Evolutionary conservation across 2,329 filamentous ascomycete species (phyloP), one percentile per base, ranked within the genome.

Genomic region (Curvularia spicifera): DNA sequence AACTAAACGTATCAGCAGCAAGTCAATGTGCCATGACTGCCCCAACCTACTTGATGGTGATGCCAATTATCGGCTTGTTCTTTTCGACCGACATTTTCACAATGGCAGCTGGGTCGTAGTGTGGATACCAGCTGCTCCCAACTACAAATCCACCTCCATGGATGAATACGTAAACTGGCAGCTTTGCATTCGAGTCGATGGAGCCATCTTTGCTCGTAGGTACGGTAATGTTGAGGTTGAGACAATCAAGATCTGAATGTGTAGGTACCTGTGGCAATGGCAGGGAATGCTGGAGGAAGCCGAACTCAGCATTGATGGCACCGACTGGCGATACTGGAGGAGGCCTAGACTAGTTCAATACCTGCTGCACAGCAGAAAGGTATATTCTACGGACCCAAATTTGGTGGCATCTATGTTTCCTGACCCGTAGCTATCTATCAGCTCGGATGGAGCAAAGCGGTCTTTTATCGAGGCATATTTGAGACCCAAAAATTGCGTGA

Each of bases 151-250:
- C 83, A 10, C 84, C 83, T 0, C 84, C 84, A 57, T 85, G 83
- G 4, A 86, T 78, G 60, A 83, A 84, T 1, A 83, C 76, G 39
- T 84, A 75, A 0, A 85, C 82, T 0, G 83, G 84, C 2, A 85
- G 71, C 5, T 76, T 78, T 12, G 71, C 68, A 4, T 57, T 61
- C 3, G 56, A 42, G 28, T 67, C 58, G 13, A 74, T 63, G 3
- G 39, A 39, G 1, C 69, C 70, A 57, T 67, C 56, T 15, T 63
- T 63, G 20, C 45, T 49, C 2, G 63, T 46, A 1, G 83, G 83
- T 0, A 81, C 74, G 0, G 81, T 80, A 47, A 86, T 80, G 58
- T 84, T 85, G 18, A 85, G 69, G 48, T 83, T 84, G 24, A 86
- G 70, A 31, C 83, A 80, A 49, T 85, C 79, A 3, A 78, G 62